Evolutionary conservation across 73 alveolate species (phyloP), one percentile per base, ranked within the genome.

Genomic region (Uronychia setigera): DNA sequence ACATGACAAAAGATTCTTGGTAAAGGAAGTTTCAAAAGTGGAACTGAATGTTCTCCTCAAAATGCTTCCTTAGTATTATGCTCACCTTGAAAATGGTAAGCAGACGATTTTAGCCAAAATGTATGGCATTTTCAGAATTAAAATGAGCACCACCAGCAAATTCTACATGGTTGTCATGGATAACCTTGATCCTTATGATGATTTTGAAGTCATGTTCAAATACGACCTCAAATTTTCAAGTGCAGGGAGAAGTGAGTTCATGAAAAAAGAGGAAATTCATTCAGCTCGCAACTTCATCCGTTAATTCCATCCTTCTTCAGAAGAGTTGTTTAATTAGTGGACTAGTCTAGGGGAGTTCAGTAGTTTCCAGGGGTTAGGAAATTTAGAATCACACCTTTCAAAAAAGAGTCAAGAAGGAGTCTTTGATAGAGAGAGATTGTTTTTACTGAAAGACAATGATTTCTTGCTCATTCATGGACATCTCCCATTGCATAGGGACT

Each of bases 101-200:
- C 78, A 86, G 27, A 77, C 87, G 33, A 58, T 88, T 26, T 33
- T 88, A 0, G 91, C 94, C 32, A 88, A 83, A 35, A 88, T 88
- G 5, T 87, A 81, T 29, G 94, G 94, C 30, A 32, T 86, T 25
- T 88, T 81, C 80, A 81, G 86, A 0, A 78, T 88, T 0, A 29
- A 82, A n/a, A 80, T 83, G 29, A 81, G 34, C 33, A 78, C 81
- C 74, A 83, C 81, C 33, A 83, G 57, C 76, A 88, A 82, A 76
- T 88, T 88, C 31, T 83, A 82, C 60, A 88, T 79, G 32, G 83
- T 88, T 25, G 59, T 88, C 28, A 88, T 88, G 94, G 94, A 88
- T 76, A 81, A 87, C 57, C 87, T 88, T 26, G 94, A 88, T 33
- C 94, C 94, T 19, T 32, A 77, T 0, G 93, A 88, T 58, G 32